Percentiles rank a stretch among this genome's conserved stretches.
Conservation (phyloP, 2,329 filamentous ascomycete genomes). For the Ascochyta fabae region DNA sequence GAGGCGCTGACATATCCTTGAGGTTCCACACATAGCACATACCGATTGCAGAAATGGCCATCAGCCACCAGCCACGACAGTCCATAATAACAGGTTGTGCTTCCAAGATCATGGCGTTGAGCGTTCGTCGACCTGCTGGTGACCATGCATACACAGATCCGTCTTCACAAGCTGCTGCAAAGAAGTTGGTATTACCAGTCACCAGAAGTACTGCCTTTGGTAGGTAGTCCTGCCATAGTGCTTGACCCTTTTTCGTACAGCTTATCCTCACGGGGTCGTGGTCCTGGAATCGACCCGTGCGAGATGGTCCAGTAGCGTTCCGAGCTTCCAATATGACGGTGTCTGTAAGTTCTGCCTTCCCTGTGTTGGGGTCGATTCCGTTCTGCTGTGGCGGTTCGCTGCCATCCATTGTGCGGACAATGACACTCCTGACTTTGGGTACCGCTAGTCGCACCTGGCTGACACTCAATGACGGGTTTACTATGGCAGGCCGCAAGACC, state of each 20-base stretch:
- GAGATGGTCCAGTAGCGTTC: slow-evolving; percentile 71
- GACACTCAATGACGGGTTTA: slow-evolving; percentile 80
- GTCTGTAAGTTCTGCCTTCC: slow-evolving; percentile 60
- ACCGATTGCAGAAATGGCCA: slow-evolving; percentile 87
- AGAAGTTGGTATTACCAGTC: slow-evolving; percentile 88
- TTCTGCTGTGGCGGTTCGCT: slow-evolving; percentile 56
- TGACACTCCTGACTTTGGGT: slow-evolving; percentile 82
- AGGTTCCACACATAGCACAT: slow-evolving; percentile 95
- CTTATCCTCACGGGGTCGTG: slow-evolving; percentile 85
- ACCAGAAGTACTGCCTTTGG: slow-evolving; percentile 86
- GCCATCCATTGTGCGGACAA: slow-evolving; percentile 79
- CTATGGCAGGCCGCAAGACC: slow-evolving; percentile 84
- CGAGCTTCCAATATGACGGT: slow-evolving; percentile 83
- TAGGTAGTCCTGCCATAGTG: slow-evolving; percentile 93
- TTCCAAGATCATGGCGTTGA: slow-evolving; percentile 86
- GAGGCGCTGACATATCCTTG: slow-evolving; percentile 79
- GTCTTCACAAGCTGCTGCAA: slow-evolving; percentile 92
- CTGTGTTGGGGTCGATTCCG: slow-evolving; percentile 56
- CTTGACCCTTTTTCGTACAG: slow-evolving; percentile 78
- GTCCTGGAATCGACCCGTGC: slow-evolving; percentile 66
- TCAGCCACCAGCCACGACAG: slow-evolving; percentile 84
- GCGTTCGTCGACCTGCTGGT: slow-evolving; percentile 82
- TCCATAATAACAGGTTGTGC: slow-evolving; percentile 94
- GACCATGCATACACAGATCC: slow-evolving; percentile 91
- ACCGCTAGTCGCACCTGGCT: slow-evolving; percentile 87